These are phyloP conservation scores for Trifolium fragiferum DNA, from an alignment of 306 rosid species.

Conservation along the genomic window DNA sequence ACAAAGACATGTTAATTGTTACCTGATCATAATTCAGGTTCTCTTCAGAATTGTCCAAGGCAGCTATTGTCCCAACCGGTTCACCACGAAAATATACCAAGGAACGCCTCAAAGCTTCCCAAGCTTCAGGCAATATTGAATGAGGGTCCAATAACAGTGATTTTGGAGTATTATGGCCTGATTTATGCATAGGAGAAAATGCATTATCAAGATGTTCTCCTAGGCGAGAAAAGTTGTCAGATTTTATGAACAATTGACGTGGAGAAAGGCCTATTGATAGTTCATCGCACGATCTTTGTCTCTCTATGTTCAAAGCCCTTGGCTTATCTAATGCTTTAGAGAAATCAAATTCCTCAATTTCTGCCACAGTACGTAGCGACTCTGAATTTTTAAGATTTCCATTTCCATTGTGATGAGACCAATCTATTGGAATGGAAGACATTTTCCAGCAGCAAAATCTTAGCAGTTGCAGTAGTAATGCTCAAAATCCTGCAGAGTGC, in stretches of 20 bases:
- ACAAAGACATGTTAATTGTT: not conserved
- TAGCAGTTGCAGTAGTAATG: conserved; percentile 34
- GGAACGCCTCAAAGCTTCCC: conserved; percentile 83
- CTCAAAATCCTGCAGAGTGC: conserved; percentile 55
- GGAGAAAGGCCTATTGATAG: conserved; percentile 64
- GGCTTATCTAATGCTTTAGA: conserved; percentile 66
- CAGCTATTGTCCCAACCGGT: conserved; percentile 96
- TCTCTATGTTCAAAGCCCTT: conserved; percentile 68
- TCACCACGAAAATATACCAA: conserved; percentile 75
- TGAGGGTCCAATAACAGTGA: conserved; percentile 56
- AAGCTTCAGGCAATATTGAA: conserved; percentile 68
- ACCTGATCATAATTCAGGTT: conserved; percentile 77
- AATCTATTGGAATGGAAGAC: conserved; percentile 44
- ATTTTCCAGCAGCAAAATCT: conserved; percentile 46
- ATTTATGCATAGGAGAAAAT: conserved; percentile 55
- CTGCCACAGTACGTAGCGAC: conserved; percentile 37
- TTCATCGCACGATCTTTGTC: conserved; percentile 78
- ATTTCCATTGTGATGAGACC: conserved; percentile 55
- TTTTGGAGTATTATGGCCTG: conserved; percentile 58
- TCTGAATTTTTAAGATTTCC: conserved; percentile 52
- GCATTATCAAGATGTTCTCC: conserved; percentile 50
- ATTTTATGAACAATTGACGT: conserved; percentile 39
- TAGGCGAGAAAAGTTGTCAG: conserved; percentile 49
- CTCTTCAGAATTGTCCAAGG: conserved; percentile 76
- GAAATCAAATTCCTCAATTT: conserved; percentile 61